Evolutionary conservation across 768 basidiomycete genomes (phyloP).

Genomic region (Lentinula raphanica): DNA sequence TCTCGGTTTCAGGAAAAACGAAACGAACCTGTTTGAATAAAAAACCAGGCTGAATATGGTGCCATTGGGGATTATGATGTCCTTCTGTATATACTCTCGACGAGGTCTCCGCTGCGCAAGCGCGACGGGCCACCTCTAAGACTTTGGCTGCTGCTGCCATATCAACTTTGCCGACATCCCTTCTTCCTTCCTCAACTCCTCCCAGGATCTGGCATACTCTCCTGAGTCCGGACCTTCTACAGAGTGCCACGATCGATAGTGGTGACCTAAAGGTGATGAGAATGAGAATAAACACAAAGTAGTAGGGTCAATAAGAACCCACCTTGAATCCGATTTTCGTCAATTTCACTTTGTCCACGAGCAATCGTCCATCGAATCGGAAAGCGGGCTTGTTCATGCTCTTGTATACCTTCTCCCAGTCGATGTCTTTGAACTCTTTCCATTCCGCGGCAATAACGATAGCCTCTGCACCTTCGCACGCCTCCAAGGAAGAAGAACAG

Average conservation of each 20-base stretch:
- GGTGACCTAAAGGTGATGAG: neutral
- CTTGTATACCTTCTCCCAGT: conserved; percentile 83
- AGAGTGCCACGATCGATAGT: conserved; percentile 3
- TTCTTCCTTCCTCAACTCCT: no score
- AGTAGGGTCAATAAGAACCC: conserved; percentile 12
- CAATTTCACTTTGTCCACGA: conserved; percentile 78
- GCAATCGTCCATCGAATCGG: conserved; percentile 88
- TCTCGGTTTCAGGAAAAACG: no score
- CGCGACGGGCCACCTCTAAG: no score
- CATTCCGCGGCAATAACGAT: conserved; percentile 96
- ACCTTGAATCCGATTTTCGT: conserved; percentile 89
- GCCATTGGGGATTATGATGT: no score
- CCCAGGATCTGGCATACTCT: no score
- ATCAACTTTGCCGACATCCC: no score
- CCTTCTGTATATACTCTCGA: no score
- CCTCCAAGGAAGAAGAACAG: conserved; percentile 71
- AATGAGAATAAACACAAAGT: neutral
- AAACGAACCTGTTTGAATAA: no score
- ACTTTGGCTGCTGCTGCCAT: no score
- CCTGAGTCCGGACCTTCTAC: no score
- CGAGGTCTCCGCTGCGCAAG: no score
- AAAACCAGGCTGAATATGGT: no score
- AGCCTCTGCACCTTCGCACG: conserved; percentile 85
- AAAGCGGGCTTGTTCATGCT: conserved; percentile 98
- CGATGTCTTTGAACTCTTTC: conserved; percentile 92